Percentiles rank a stretch among this genome's conserved stretches.
phyloP scores from a whole-genome alignment of 148 eudicot species.

The Vaccinium darrowii region DNA sequence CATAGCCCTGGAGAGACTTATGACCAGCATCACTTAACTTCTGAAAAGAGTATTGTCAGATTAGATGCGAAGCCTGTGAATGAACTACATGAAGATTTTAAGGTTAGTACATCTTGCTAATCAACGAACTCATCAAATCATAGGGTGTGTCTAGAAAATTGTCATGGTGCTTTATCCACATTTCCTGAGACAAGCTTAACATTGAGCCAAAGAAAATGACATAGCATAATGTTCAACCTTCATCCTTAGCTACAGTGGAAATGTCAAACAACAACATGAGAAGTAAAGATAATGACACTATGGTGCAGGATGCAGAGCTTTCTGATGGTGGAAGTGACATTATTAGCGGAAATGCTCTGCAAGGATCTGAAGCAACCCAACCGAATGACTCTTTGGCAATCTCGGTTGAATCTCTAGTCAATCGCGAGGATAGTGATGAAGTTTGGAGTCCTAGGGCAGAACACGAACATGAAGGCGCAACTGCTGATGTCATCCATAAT shows the following conservation, averaged over 20 bases:
- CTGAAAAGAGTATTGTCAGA: slow-evolving; percentile 21
- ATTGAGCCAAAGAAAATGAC: slow-evolving; percentile 26
- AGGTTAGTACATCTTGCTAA: slow-evolving; percentile 32
- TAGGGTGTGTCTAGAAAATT: slow-evolving; percentile 26
- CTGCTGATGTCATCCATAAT: neutral
- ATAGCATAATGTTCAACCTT: slow-evolving; percentile 23
- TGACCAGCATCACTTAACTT: slow-evolving; percentile 18
- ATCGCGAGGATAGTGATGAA: neutral
- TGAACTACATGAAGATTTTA: slow-evolving; percentile 20
- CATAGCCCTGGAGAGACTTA: slow-evolving; percentile 19
- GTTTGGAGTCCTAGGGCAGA: neutral
- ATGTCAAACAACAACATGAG: neutral
- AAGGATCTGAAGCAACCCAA: slow-evolving; percentile 8
- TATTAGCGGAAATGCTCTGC: slow-evolving; percentile 1
- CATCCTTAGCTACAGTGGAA: slow-evolving; percentile 19
- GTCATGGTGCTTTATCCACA: slow-evolving; percentile 23
- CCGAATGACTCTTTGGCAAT: slow-evolving; percentile 3
- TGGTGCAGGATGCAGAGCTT: neutral
- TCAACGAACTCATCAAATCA: slow-evolving; percentile 36
- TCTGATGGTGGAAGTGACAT: neutral
- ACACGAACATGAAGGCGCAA: neutral
- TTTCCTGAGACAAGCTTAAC: slow-evolving; percentile 19
- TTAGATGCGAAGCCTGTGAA: slow-evolving; percentile 21
- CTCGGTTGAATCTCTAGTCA: neutral
- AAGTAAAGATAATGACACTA: neutral